Evolutionary conservation across 2,329 filamentous ascomycete species (phyloP).

Genomic region (Xylaria sp.): DNA sequence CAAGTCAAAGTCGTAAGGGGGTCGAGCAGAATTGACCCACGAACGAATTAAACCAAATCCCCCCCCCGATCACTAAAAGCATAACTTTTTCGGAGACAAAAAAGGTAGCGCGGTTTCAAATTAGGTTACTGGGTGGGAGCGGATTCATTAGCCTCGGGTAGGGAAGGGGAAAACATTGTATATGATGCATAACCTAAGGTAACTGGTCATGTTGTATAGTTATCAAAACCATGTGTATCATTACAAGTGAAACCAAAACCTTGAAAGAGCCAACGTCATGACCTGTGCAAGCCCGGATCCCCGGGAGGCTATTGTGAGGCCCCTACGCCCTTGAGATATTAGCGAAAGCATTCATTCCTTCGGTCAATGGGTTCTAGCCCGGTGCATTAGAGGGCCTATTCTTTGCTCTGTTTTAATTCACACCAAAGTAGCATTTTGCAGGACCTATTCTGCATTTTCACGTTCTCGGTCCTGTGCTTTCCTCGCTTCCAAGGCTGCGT

Average conservation of each 20-base stretch:
- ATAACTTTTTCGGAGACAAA: constrained; percentile 16
- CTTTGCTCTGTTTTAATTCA: not conserved
- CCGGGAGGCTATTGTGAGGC: not conserved
- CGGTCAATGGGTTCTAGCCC: not conserved
- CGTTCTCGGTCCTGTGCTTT: constrained; percentile 46
- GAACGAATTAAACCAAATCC: constrained; percentile 7
- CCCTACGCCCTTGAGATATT: not conserved
- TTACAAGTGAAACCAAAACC: constrained; percentile 26
- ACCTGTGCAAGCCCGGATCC: not conserved
- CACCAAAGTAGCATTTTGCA: constrained; percentile 30
- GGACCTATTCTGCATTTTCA: not conserved
- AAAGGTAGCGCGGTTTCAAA: constrained; percentile 25
- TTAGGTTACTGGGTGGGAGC: constrained; percentile 12
- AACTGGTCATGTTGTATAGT: constrained; percentile 28
- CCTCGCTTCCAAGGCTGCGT: constrained; percentile 61
- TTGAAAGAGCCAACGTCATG: not conserved
- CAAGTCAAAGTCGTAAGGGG: constrained; percentile 54
- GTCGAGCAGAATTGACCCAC: constrained; percentile 45
- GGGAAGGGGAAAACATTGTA: constrained; percentile 19
- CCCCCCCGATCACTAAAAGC: not conserved
- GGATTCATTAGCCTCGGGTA: constrained; percentile 13
- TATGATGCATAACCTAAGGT: constrained; percentile 5
- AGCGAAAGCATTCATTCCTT: not conserved
- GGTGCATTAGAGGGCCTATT: not conserved
- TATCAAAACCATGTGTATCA: constrained; percentile 27